A percentile compares a stretch with the other conserved stretches of the same genome.
phyloP scores from a whole-genome alignment of 1,284 basidiomycete species.

The Rhodotorula sp. region DNA sequence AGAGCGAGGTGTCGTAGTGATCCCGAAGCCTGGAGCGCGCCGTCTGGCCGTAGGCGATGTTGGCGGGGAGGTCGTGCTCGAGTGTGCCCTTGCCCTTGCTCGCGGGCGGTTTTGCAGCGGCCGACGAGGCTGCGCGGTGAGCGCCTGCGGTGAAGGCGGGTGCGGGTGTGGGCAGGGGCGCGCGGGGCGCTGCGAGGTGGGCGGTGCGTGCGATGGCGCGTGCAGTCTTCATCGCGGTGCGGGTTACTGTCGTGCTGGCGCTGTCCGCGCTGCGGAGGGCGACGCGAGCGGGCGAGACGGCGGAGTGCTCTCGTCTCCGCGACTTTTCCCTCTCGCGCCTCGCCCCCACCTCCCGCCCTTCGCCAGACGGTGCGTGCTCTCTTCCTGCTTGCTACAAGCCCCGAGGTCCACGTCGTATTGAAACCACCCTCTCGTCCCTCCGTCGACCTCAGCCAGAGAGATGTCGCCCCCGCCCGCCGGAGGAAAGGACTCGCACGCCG shows the following conservation, averaged over 20 bases:
- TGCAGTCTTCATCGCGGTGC: conserved; percentile 20
- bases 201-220: conserved; percentile 7
- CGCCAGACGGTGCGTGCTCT: too few species aligned
- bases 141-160: conserved; percentile 1
- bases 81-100: neutral
- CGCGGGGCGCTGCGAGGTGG: neutral
- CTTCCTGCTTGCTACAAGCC: too few species aligned
- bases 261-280: neutral
- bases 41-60: conserved; percentile 52
- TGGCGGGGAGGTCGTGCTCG: neutral
- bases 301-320: too few species aligned
- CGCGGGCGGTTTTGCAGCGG: neutral
- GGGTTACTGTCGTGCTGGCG: neutral
- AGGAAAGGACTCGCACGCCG: conserved; percentile 83
- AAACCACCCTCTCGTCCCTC: neutral
- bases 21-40: conserved; percentile 75
- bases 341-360: neutral
- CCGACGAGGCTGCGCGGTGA: conserved; percentile 2
- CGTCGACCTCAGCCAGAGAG: neutral
- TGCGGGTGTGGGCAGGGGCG: neutral
- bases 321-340: neutral
- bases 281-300: neutral
- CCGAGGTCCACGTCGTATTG: too few species aligned
- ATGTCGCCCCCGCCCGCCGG: conserved; percentile 60
- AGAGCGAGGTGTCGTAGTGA: conserved; percentile 81